These are phyloP conservation scores for Pythium coloratum DNA, from an alignment of 352 stramenopile genomes.

Conservation along the genomic window DNA sequence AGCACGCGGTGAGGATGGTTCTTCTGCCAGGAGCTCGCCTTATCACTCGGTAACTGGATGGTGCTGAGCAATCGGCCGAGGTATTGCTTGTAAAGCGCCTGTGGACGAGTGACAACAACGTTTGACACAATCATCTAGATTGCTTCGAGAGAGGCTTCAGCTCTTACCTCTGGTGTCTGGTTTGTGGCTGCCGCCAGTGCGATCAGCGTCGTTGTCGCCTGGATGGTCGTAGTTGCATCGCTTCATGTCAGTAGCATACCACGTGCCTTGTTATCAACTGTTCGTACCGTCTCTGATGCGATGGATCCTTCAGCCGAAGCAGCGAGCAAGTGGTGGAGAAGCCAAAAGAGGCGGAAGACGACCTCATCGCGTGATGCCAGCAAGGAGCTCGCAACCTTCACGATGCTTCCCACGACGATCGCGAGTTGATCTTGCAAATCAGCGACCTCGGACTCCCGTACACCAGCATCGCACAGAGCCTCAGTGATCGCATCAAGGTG, in stretches of 20 bases:
- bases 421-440: constrained; percentile 75
- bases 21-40: constrained; percentile 55
- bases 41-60: constrained; percentile 51
- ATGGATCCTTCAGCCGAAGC: constrained; percentile 47
- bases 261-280: not conserved
- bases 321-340: constrained; percentile 74
- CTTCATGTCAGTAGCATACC: not conserved
- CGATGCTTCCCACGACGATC: constrained; percentile 56
- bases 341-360: constrained; percentile 78
- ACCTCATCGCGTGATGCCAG: constrained; percentile 47
- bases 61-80: constrained; percentile 52
- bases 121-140: not conserved
- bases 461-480: constrained; percentile 60
- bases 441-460: constrained; percentile 68
- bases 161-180: constrained; percentile 41
- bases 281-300: constrained; percentile 51
- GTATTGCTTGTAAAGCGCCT: constrained; percentile 55
- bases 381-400: constrained; percentile 49
- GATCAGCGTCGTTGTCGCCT: constrained; percentile 43
- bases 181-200: constrained; percentile 36
- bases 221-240: not conserved
- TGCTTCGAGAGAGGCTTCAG: not conserved
- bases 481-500: constrained; percentile 79
- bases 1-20: constrained; percentile 54
- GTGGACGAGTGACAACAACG: not conserved